Evolutionary conservation across 192 early-diverging fungal species (phyloP).

Genomic region (Backusella psychrophila): DNA sequence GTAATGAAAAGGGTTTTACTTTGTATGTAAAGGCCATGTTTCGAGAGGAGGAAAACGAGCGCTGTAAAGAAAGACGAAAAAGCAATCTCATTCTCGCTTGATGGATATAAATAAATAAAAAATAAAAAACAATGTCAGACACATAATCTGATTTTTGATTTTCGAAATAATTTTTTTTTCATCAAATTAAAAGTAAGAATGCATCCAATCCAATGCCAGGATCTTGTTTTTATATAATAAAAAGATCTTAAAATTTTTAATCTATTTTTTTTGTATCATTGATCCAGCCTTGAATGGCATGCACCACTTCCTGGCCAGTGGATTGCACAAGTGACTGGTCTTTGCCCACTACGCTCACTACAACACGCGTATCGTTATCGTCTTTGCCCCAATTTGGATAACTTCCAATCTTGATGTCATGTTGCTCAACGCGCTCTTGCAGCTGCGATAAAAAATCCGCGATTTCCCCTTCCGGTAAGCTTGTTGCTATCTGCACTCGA

Average conservation of each 20-base stretch:
- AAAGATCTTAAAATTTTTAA: background rate
- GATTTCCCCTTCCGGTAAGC: slow-evolving; percentile 44
- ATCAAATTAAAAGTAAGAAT: background rate
- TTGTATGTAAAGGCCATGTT: slow-evolving; percentile 23
- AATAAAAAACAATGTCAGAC: background rate
- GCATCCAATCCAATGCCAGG: background rate
- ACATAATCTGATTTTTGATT: background rate
- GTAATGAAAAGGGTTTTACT: background rate
- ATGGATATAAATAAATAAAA: background rate
- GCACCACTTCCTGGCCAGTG: slow-evolving; percentile 20
- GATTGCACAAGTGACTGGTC: slow-evolving; percentile 37
- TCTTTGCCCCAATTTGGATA: slow-evolving; percentile 53
- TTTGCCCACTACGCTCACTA: slow-evolving; percentile 52
- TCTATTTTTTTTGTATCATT: background rate
- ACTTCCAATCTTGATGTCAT: slow-evolving; percentile 48
- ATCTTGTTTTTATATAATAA: background rate
- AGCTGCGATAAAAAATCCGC: slow-evolving; percentile 36
- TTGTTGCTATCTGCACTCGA: slow-evolving; percentile 46
- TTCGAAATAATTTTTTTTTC: background rate
- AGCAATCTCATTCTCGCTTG: background rate
- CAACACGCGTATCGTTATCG: slow-evolving; percentile 32
- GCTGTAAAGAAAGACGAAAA: slow-evolving; percentile 7
- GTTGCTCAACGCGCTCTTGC: slow-evolving; percentile 28
- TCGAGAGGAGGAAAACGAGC: background rate
- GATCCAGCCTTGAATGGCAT: slow-evolving; percentile 23